Evolutionary conservation across 2,329 filamentous ascomycete genomes (phyloP), one percentile per base, ranked within the genome.

Genomic region (Colletotrichum higginsianum): DNA sequence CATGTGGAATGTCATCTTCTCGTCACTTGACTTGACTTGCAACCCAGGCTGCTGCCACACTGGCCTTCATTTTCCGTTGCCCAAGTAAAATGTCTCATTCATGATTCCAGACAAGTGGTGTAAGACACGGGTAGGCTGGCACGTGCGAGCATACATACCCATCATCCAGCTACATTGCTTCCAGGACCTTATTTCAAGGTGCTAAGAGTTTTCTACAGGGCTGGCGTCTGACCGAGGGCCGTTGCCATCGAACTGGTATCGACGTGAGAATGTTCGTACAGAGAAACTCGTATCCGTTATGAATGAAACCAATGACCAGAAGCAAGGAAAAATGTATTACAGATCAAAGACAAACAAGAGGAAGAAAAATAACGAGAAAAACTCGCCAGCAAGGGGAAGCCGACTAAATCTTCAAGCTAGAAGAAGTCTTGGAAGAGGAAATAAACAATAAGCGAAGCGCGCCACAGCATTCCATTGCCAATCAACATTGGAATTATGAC

Each of bases 21-120:
- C 21, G 61, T 69, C 67, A 69, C 47, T 66, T 66, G 61, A 69
- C 61, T 44, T 60, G 55, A 53, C 42, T 56, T 35, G 30, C 53
- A 21, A 23, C 13, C 3, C 18, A 30, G 9, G 30, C 30, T 15
- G 46, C 61, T 26, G 23, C 23, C n/a, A 66, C 46, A 52, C 46
- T 58, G 40, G 18, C 18, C 60, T 52, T 21, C 26, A 16, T 21
- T 21, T 16, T 53, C 5, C 50, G 21, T 46, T 30, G 16, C 21
- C 53, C 18, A 26, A 23, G 49, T 8, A 21, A 44, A 35, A 47
- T 26, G 35, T 40, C 40, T 26, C 38, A 61, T 35, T 23, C 42
- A 30, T 30, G 26, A 30, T 30, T 30, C 26, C 30, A 57, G 42
- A 23, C 44, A 23, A 44, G 12, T 53, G 38, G 18, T 26, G 8